phyloP scores from a whole-genome alignment of 2,329 filamentous ascomycete species.

The Ascochyta fabae region DNA sequence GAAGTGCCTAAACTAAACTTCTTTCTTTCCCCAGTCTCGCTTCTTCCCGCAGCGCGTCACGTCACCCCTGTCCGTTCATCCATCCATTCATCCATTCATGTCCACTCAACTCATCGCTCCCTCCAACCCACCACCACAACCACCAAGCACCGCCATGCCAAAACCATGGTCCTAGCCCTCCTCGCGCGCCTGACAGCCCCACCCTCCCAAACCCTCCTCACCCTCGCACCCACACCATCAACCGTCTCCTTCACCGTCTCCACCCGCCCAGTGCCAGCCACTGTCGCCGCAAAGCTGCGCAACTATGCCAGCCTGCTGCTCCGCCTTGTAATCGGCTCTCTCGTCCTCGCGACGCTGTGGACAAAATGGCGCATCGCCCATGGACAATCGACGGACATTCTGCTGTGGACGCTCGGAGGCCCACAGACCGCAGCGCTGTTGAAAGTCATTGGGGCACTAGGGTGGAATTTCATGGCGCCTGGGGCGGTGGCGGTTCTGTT shows the following conservation, averaged over 20 bases:
- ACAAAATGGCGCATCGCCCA: conserved; percentile 29
- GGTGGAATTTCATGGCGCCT: conserved; percentile 52
- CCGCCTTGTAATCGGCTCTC: conserved; percentile 53
- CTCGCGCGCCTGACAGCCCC: conserved; percentile 38
- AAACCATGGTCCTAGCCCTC: conserved; percentile 24
- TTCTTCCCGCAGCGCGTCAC: conserved; percentile 26
- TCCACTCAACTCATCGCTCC: not conserved
- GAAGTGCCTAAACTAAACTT: not conserved
- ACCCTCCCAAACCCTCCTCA: conserved; percentile 33
- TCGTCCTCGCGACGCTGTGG: conserved; percentile 49
- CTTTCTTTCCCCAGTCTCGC: conserved; percentile 7
- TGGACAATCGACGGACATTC: conserved; percentile 1
- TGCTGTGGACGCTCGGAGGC: conserved; percentile 15
- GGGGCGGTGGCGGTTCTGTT: conserved; percentile 52
- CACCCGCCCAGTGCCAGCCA: conserved; percentile 66
- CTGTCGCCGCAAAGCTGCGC: conserved; percentile 54
- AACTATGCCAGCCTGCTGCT: conserved; percentile 54
- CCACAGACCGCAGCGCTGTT: conserved; percentile 31
- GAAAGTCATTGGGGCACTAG: conserved; percentile 47
- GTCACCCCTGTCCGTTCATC: conserved; percentile 11
- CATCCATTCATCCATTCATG: conserved; percentile 6
- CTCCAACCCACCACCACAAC: not conserved
- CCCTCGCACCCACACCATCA: conserved; percentile 67
- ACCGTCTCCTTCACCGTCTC: conserved; percentile 94
- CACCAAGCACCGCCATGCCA: conserved; percentile 1